Base-by-base conservation (phyloP, 768 basidiomycete species). In the Pleurotus djamor region DNA sequence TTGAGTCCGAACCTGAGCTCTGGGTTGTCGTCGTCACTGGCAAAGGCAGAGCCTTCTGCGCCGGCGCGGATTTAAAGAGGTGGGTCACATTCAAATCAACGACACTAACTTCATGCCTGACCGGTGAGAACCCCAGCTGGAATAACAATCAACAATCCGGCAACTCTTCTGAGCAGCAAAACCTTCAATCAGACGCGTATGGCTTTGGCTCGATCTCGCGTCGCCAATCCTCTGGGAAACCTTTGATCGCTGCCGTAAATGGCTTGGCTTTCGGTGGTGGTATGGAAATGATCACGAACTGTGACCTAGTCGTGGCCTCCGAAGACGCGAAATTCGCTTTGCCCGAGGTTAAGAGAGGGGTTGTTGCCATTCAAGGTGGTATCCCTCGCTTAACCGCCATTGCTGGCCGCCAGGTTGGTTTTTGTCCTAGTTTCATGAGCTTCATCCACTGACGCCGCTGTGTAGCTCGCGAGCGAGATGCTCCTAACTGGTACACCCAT, bases 11-110 rank as follows among this genome's bases (percentile, higher is more conserved):
- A 56, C 79, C 87, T 13, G 73, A 74, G 50, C 71, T 92, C n/a
- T 93, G 92, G 91, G 88, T 89, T 8, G 82, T 79, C 38, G 78
- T 94, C 64, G 68, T 93, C 50, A 92, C 91, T 50, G 91, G 91
- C 21, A 78, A 81, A 61, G 91, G 91, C 9, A 82, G 84, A 47
- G 67, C 80, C 0, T 94, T 94, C 72, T 92, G 90, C 64, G 89
- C 90, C 13, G 92, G 91, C 13, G 89, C 88, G 41, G 92, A 93
- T 70, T 77, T 93, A 52, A 85, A 86, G 72, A 82, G 81, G 89
- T 90, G 67, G 59, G 85, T 78, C 4, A 4, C 34, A 51, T 16
- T 58, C 52, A 43, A 28, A 28, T 28, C 3, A 28, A 28, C 21
- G 21, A 28, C 21, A 3, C 21, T 3, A 28, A 28, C 21, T 28